A percentile compares a stretch with the other conserved stretches of the same genome.
Evolutionary conservation across 805 yeast genomes (phyloP).

Genomic region (Yarrowia keelungensis): DNA sequence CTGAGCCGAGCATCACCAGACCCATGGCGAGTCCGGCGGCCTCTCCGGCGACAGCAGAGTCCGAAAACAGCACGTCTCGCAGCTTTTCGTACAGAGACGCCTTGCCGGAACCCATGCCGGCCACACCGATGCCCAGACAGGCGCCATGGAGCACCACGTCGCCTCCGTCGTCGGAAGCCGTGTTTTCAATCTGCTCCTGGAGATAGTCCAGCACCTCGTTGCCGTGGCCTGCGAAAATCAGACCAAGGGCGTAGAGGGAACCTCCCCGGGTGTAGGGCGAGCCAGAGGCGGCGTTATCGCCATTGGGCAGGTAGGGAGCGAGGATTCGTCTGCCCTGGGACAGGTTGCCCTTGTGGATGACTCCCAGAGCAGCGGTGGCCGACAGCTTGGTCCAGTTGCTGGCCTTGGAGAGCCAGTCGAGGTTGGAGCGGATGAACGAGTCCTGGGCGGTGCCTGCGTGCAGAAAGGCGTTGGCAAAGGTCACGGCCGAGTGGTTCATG

Average conservation of each 20-base stretch:
- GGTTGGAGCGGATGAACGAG: conserved; percentile 84
- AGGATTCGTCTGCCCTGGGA: conserved; percentile 87
- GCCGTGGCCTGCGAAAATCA: conserved; percentile 96
- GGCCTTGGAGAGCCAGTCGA: conserved; percentile 98
- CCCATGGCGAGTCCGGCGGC: conserved; percentile 98
- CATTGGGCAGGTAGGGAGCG: conserved; percentile 85
- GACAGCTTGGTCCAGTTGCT: conserved; percentile 97
- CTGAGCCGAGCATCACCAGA: conserved; percentile 91
- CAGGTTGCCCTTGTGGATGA: conserved; percentile 92
- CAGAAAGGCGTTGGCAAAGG: conserved; percentile 92
- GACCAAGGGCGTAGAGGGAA: conserved; percentile 88
- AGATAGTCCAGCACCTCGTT: conserved; percentile 78
- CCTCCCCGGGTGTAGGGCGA: conserved; percentile 96
- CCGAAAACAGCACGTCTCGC: conserved; percentile 82
- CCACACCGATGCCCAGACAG: conserved; percentile 91
- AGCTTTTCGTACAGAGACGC: conserved; percentile 78
- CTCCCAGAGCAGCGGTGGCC: conserved; percentile 98
- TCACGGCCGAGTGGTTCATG: conserved; percentile 92
- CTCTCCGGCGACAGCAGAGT: conserved; percentile 92
- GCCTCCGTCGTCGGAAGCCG: conserved; percentile 53
- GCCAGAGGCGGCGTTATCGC: conserved; percentile 52
- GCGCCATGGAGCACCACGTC: conserved; percentile 90
- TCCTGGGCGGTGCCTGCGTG: conserved; percentile 97
- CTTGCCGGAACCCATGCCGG: conserved; percentile 91
- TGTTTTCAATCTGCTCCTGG: conserved; percentile 65